Base-by-base conservation (phyloP, 140 eudicot species). In the Stevia rebaudiana region DNA sequence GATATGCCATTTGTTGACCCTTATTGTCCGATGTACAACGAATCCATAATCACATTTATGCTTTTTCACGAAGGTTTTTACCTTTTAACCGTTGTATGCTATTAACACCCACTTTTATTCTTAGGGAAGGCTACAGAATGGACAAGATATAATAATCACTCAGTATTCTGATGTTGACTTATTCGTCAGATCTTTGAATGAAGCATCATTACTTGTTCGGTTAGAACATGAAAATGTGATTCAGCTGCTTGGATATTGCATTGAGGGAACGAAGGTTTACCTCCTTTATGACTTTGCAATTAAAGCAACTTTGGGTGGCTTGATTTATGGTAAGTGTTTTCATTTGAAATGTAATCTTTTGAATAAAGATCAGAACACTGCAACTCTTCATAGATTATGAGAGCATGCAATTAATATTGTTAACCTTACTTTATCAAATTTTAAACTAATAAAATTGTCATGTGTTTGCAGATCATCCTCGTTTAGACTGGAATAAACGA, bases 211-310 rank as follows among this genome's bases (percentile, higher is more conserved):
- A 23, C 39, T 62, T 42, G 50, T 52, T 30, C 31, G 53, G 24
- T 16, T 74, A 44, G 63, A 67, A 8, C 79, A 74, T 39, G 28
- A 35, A 40, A 74, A 74, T 66, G 51, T 74, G 63, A 54, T 43
- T 28, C 35, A 57, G 18, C 21, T 67, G 22, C 53, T 74, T n/a
- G n/a, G n/a, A n/a, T 74, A 12, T 40, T 36, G 58, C 47, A 24
- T 41, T 57, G 48, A 54, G 6, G 65, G 66, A 35, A 9, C 19
- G 21, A 12, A 19, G n/a, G 19, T 43, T 43, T 13, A 0, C 6
- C 0, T 11, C n/a, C n/a, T n/a, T n/a, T n/a, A n/a, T n/a, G n/a
- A n/a, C n/a, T n/a, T 28, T 1, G 33, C 33, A 1, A 1, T 28
- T 28, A 28, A n/a, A n/a, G n/a, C 0, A 18, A 43, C 1, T 8